Percentiles rank a stretch among this genome's conserved stretches.
Evolutionary conservation across 2,329 filamentous ascomycete species (phyloP).

Genomic region (Calonectria hongkongensis): DNA sequence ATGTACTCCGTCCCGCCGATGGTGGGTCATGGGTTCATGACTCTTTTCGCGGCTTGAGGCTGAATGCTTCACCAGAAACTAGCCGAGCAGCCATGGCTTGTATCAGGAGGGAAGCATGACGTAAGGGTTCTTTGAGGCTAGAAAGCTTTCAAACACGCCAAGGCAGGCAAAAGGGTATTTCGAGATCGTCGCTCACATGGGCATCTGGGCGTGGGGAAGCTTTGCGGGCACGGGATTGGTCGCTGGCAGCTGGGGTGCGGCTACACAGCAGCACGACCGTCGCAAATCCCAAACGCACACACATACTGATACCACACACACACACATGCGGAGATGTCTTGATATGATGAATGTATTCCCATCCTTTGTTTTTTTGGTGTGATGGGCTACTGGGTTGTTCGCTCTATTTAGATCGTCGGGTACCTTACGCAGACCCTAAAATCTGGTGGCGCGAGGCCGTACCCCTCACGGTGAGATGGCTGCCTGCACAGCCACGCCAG

Average conservation of each 20-base stretch:
- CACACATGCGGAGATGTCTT: too few relatives aligned
- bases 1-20: too few relatives aligned
- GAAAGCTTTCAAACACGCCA: slow-evolving; percentile 21
- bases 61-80: slow-evolving; percentile 4
- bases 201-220: slow-evolving; percentile 31
- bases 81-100: background rate
- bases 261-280: background rate
- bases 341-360: background rate
- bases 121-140: slow-evolving; percentile 25
- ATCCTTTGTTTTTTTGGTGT: background rate
- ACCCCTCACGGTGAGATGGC: background rate
- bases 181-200: slow-evolving; percentile 39
- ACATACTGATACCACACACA: too few relatives aligned
- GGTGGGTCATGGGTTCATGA: slow-evolving; percentile 23
- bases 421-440: background rate
- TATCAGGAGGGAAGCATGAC: slow-evolving; percentile 21
- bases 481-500: slow-evolving; percentile 29
- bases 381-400: background rate
- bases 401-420: slow-evolving; percentile 15
- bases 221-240: slow-evolving; percentile 19
- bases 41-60: slow-evolving; percentile 15
- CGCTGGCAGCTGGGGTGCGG: background rate
- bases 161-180: background rate
- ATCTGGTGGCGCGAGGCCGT: slow-evolving; percentile 4
- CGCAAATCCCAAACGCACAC: too few relatives aligned